Conservation (phyloP, 805 yeast species). For the Suhomyces sp. region DNA sequence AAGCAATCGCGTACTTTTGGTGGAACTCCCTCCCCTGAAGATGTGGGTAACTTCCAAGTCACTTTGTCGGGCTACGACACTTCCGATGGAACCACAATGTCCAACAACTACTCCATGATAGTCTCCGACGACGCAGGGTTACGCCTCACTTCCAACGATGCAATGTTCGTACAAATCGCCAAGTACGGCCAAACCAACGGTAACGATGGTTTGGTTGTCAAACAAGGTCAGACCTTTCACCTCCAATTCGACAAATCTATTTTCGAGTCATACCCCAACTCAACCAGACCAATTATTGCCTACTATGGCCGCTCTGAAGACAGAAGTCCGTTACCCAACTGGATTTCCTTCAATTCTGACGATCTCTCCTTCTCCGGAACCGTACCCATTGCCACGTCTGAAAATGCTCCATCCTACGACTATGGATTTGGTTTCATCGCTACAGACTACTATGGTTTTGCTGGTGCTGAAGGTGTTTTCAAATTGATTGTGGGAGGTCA, state of each 20-base stretch:
- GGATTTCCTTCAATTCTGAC: slow-evolving; percentile 71
- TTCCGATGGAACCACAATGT: slow-evolving; percentile 43
- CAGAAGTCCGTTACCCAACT: slow-evolving; percentile 86
- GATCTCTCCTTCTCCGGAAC: slow-evolving; percentile 75
- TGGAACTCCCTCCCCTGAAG: slow-evolving; percentile 65
- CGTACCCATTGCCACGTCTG: slow-evolving; percentile 83
- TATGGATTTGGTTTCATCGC: slow-evolving; percentile 76
- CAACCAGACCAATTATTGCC: slow-evolving; percentile 52
- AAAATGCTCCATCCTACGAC: slow-evolving; percentile 80
- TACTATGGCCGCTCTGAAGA: slow-evolving; percentile 82
- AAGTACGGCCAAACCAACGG: slow-evolving; percentile 78
- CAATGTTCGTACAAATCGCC: slow-evolving; percentile 53
- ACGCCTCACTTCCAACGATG: slow-evolving; percentile 39
- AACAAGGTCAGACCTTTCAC: slow-evolving; percentile 66
- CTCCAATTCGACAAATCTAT: slow-evolving; percentile 62
- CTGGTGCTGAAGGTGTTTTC: slow-evolving; percentile 71
- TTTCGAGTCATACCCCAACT: slow-evolving; percentile 47
- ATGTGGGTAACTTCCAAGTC: slow-evolving; percentile 40
- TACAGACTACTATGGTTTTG: slow-evolving; percentile 70
- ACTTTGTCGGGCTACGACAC: slow-evolving; percentile 67
- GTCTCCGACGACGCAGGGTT: slow-evolving; percentile 62
- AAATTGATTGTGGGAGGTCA: slow-evolving; percentile 85
- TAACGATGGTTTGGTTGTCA: slow-evolving; percentile 64
- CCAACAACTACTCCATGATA: slow-evolving; percentile 55
- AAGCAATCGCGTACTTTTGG: slow-evolving; percentile 53